Evolutionary conservation across 75 land plant species (phyloP), one percentile per base, ranked within the genome.

Genomic region (Azolla pinnata): DNA sequence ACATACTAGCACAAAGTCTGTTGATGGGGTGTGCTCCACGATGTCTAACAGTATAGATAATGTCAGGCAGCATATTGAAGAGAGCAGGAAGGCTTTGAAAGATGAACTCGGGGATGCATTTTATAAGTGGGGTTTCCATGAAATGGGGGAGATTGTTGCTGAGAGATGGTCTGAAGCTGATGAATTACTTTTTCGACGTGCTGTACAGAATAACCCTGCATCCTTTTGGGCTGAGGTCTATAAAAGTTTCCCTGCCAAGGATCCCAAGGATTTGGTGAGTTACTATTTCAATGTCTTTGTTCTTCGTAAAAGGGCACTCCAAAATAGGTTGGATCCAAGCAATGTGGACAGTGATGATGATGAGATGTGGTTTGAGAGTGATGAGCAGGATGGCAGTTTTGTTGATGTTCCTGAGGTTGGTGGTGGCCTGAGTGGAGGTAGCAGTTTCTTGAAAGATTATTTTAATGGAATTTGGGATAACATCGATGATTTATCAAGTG

Each of bases 271-370:
- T 4, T 64, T 86, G 47, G 87, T 86, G n/a, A 83, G 87, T 40
- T 86, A 86, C 51, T 86, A 83, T 54, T 86, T 86, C 69, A 86
- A 86, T 72, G 90, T 86, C 33, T 83, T 83, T 47, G 68, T 86
- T 50, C 80, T 86, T 33, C 64, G 87, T 17, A 80, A 57, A 60
- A 48, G 90, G 58, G 83, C 90, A 29, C 53, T 70, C 35, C 90
- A 86, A 65, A 86, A 86, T 53, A 70, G 90, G 54, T 45, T 51
- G 54, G 68, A 67, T 18, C 63, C 76, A 27, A 24, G 51, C 55
- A 72, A 72, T 33, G 60, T 70, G 58, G 87, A 83, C 29, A 82
- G 86, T 61, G 90, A 86, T 56, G 65, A 86, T 65, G 90, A 86
- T 66, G 54, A 61, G 30, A 25, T 35, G 49, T 19, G 38, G 40